Conservation (phyloP, 352 stramenopile genomes). For the Phytophthora cryptogea region DNA sequence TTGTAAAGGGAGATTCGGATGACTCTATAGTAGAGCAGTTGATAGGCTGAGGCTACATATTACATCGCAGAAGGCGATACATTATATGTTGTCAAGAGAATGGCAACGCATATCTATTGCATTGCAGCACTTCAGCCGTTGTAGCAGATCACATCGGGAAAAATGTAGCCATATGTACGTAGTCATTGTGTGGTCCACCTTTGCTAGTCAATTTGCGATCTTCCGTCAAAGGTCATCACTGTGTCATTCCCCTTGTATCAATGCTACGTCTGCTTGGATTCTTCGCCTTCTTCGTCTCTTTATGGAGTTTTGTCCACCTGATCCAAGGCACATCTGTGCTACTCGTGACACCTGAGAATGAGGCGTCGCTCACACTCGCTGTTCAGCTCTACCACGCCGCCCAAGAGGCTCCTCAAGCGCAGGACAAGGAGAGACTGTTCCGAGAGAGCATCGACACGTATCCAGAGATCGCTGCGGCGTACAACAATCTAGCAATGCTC, state of each 20-base stretch:
- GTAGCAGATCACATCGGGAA: no score
- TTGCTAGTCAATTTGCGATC: conserved; percentile 34
- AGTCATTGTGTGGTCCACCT: conserved; percentile 19
- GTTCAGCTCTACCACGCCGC: conserved; percentile 37
- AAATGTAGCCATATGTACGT: not conserved
- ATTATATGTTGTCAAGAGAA: no score
- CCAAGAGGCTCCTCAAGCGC: conserved; percentile 5
- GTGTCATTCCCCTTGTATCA: conserved; percentile 4
- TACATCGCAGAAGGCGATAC: no score
- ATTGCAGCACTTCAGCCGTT: no score
- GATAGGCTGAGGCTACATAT: not conserved
- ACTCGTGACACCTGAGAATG: conserved; percentile 32
- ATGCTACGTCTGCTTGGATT: conserved; percentile 7
- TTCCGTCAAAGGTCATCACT: conserved; percentile 31
- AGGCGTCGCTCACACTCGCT: conserved; percentile 26
- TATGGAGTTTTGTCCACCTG: conserved; percentile 2
- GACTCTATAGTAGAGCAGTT: conserved; percentile 15
- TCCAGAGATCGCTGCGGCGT: conserved; percentile 51
- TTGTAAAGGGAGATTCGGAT: conserved; percentile 9
- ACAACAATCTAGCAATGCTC: conserved; percentile 84
- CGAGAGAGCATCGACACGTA: conserved; percentile 54
- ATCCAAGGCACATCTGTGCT: conserved; percentile 8
- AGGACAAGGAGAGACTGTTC: conserved; percentile 42
- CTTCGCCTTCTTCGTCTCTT: conserved; percentile 16
- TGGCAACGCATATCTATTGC: no score